Base-by-base conservation (phyloP, 169 alveolate genomes). In the Plasmodium yoelii region DNA sequence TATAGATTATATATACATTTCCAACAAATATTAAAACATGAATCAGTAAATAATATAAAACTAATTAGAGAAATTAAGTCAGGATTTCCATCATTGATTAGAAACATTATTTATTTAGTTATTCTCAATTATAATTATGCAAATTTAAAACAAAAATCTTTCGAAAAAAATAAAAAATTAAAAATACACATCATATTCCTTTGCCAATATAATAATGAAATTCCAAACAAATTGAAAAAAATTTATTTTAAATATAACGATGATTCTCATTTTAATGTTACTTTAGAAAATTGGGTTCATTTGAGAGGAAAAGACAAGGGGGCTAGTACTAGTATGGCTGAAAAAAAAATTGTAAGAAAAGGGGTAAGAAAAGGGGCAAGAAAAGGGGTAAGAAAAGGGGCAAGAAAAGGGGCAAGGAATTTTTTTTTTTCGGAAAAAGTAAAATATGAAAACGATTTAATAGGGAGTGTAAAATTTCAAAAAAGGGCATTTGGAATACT, bases 381-480 rank as follows among this genome's bases (percentile, higher is more conserved):
- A n/a, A n/a, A n/a, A n/a, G n/a, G n/a, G n/a, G n/a, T n/a, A n/a
- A n/a, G n/a, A n/a, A n/a, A n/a, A n/a, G n/a, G n/a, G n/a, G n/a
- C n/a, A n/a, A n/a, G n/a, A n/a, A n/a, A n/a, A n/a, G n/a, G n/a
- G n/a, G n/a, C n/a, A n/a, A 44, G 8, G 9, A 10, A n/a, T 4
- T 26, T 22, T 24, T 51, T 39, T 70, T 26, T 70, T 51, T 39
- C 51, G 51, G 22, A 42, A 4, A 80, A 51, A 53, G 12, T 18
- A 0, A 47, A 46, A 15, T 0, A n/a, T 34, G 42, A 28, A 8
- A 80, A 60, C 44, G 90, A 80, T 39, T 22, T 80, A 47, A 49
- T 80, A 55, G 82, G 90, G 6, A 80, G 82, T 26, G 12, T 18
- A 15, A 51, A 64, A 59, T 65, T 80, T 80, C 56, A 22, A 19